Evolutionary conservation across 2,329 filamentous ascomycete genomes (phyloP).

Genomic region (Arthrobotrys musiformis): DNA sequence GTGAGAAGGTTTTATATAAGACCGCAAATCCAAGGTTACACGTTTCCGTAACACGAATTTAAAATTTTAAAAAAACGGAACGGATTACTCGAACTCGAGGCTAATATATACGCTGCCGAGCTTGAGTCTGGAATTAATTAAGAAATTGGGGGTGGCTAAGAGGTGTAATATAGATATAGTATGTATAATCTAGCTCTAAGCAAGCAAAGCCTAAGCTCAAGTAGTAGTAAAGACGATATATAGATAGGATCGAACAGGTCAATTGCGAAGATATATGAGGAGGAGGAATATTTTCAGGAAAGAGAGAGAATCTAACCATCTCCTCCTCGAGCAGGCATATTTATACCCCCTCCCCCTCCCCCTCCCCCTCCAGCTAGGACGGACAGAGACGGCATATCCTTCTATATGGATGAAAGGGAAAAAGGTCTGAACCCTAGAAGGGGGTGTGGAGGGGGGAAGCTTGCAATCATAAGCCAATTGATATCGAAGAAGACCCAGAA

Average conservation of each 20-base stretch:
- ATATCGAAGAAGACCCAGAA: slow-evolving; percentile 7
- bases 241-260: slow-evolving; percentile 8
- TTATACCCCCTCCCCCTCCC: slow-evolving; percentile 34
- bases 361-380: background rate
- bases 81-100: background rate
- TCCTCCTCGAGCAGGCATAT: slow-evolving; percentile 47
- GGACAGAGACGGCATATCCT: background rate
- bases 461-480: slow-evolving; percentile 41
- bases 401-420: slow-evolving; percentile 7
- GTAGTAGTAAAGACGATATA: background rate
- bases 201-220: background rate
- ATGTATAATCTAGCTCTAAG: slow-evolving; percentile 17
- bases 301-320: slow-evolving; percentile 36
- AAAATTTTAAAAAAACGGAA: slow-evolving; percentile 8
- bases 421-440: slow-evolving; percentile 55
- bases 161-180: slow-evolving; percentile 6
- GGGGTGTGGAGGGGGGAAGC: slow-evolving; percentile 22
- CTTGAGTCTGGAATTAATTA: too few species aligned
- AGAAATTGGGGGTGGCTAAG: too few species aligned
- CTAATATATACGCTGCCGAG: background rate
- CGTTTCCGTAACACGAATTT: slow-evolving; percentile 28
- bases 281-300: slow-evolving; percentile 49
- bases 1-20: slow-evolving; percentile 44
- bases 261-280: slow-evolving; percentile 27
- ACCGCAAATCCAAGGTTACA: slow-evolving; percentile 45